Evolutionary conservation across 2,329 filamentous ascomycete species (phyloP).

Genomic region (Mycosphaerella sp.): DNA sequence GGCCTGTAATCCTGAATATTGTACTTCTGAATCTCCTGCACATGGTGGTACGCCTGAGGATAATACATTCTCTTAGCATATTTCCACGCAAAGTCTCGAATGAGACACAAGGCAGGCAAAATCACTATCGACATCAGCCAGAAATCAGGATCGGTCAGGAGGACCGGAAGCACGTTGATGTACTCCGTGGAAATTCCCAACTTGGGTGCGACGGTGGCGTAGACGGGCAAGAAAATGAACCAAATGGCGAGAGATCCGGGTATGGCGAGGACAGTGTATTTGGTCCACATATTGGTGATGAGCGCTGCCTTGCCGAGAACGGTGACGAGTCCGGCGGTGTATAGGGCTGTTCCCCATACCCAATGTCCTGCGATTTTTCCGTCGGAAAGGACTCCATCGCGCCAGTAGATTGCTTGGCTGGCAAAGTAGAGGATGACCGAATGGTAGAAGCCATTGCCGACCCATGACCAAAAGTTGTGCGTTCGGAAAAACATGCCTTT

Average conservation of each 20-base stretch:
- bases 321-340: conserved; percentile 87
- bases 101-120: conserved; percentile 71
- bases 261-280: conserved; percentile 93
- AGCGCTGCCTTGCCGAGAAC: conserved; percentile 92
- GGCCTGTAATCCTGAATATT: conserved; percentile 99
- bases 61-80: conserved; percentile 96
- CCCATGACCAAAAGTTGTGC: conserved; percentile 88
- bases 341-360: conserved; percentile 95
- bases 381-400: conserved; percentile 70
- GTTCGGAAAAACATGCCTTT: conserved; percentile 89
- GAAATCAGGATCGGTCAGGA: conserved; percentile 78
- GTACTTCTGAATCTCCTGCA: conserved; percentile 99
- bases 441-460: conserved; percentile 91
- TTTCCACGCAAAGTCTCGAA: conserved; percentile 93
- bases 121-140: conserved; percentile 82
- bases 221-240: conserved; percentile 83
- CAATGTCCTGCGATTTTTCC: conserved; percentile 85
- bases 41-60: conserved; percentile 92
- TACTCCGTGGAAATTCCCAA: conserved; percentile 77
- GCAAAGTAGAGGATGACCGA: conserved; percentile 88
- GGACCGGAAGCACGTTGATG: conserved; percentile 68
- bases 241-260: conserved; percentile 88
- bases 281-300: conserved; percentile 97
- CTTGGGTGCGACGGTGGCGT: conserved; percentile 78
- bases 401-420: conserved; percentile 71